These are phyloP conservation scores for Bretschneidera sinensis DNA, from an alignment of 345 rosid species.

Conservation along the genomic window DNA sequence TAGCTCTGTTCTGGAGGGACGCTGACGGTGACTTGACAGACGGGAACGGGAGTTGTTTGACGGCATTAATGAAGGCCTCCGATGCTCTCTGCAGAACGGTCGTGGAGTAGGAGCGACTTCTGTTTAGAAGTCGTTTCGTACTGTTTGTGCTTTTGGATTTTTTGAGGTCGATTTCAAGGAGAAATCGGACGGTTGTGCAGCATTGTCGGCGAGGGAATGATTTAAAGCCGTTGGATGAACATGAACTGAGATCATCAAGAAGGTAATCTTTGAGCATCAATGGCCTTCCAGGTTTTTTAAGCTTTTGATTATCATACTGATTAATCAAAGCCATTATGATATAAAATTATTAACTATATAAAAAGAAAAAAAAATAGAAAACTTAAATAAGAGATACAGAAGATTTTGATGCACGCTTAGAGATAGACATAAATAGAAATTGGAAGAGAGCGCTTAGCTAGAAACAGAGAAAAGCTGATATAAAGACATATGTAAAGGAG, in stretches of 20 bases:
- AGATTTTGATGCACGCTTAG: too few species aligned
- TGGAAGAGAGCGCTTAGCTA: neutral
- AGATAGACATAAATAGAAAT: too few species aligned
- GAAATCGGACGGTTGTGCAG: slow-evolving; percentile 63
- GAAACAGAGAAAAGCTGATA: neutral
- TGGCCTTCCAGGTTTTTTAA: slow-evolving; percentile 25
- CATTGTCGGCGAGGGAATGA: slow-evolving; percentile 74
- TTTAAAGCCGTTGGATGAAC: slow-evolving; percentile 88
- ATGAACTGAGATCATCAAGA: slow-evolving; percentile 69
- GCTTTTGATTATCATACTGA: slow-evolving; percentile 14
- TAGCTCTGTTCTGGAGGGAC: slow-evolving; percentile 8
- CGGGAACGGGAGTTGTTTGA: slow-evolving; percentile 52
- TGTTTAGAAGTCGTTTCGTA: slow-evolving; percentile 20
- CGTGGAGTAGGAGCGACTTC: slow-evolving; percentile 32
- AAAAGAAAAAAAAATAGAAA: neutral
- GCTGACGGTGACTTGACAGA: slow-evolving; percentile 29
- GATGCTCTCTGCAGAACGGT: slow-evolving; percentile 65
- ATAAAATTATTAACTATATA: too few species aligned
- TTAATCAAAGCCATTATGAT: slow-evolving; percentile 23
- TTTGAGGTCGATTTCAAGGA: slow-evolving; percentile 60
- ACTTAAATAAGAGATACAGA: neutral
- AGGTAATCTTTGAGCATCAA: slow-evolving; percentile 76
- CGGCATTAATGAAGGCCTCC: slow-evolving; percentile 48
- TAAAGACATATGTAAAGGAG: neutral
- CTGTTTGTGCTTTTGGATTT: slow-evolving; percentile 22